phyloP scores from a whole-genome alignment of 257 asterid genomes.

The Plantago elongata region DNA sequence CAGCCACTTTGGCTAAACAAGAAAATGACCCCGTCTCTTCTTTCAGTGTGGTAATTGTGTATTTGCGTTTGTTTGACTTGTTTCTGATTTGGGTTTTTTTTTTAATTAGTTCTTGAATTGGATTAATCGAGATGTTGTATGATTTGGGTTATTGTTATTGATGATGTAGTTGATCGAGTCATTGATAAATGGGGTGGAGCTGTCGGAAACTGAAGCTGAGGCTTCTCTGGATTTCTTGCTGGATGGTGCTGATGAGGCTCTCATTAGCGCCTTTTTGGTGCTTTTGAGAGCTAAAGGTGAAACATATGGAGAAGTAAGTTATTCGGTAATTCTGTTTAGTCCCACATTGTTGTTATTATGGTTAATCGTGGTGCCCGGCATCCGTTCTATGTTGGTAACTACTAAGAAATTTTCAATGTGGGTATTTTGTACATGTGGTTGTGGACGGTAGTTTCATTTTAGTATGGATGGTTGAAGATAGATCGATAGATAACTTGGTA shows the following conservation, averaged over 20 bases:
- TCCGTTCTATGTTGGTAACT: too few species aligned
- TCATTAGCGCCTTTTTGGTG: slow-evolving; percentile 93
- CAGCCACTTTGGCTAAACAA: slow-evolving; percentile 24
- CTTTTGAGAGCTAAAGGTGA: slow-evolving; percentile 96
- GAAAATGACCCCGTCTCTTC: slow-evolving; percentile 27
- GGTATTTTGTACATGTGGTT: too few species aligned
- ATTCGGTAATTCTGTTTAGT: not conserved
- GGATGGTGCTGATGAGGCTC: slow-evolving; percentile 84
- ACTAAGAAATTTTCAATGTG: too few species aligned
- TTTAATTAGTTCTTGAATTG: not conserved
- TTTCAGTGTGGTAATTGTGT: slow-evolving; percentile 26
- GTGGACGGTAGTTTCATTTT: too few species aligned
- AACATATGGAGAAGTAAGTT: slow-evolving; percentile 79
- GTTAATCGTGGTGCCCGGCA: too few species aligned
- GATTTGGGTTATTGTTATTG: slow-evolving; percentile 3
- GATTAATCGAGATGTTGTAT: not conserved
- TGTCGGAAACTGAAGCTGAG: slow-evolving; percentile 84
- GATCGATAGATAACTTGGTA: too few species aligned
- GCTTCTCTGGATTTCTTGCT: slow-evolving; percentile 75
- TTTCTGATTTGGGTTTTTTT: not conserved
- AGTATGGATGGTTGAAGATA: too few species aligned
- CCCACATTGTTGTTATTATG: too few species aligned
- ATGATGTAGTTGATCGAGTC: slow-evolving; percentile 56
- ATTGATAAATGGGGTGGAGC: slow-evolving; percentile 68
- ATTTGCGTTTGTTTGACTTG: not conserved